A percentile compares a stretch with the other conserved stretches of the same genome.
Conservation (phyloP, 1,139 yeast genomes). For the Saccharomyces uvarum region DNA sequence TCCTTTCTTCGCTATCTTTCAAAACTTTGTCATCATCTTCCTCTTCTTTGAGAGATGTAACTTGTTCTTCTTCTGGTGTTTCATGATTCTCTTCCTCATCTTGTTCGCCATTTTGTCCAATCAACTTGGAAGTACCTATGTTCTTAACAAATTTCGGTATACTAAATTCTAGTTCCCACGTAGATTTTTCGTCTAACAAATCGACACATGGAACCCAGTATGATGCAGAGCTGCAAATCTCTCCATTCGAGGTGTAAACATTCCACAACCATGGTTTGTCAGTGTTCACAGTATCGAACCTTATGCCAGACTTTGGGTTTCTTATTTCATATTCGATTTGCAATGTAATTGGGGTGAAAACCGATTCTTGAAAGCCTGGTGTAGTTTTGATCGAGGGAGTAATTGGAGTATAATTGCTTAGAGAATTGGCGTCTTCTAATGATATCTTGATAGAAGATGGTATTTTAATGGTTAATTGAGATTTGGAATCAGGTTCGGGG, state of each 20-base stretch:
- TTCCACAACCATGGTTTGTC: constrained; percentile 54
- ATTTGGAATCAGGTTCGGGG: constrained; percentile 49
- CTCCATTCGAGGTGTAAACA: constrained; percentile 77
- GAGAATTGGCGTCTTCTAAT: constrained; percentile 45
- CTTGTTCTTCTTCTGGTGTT: constrained; percentile 10
- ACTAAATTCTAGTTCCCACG: constrained; percentile 85
- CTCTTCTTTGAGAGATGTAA: constrained; percentile 14
- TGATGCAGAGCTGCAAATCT: constrained; percentile 73
- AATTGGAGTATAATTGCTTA: constrained; percentile 42
- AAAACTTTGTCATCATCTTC: constrained; percentile 16
- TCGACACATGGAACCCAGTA: constrained; percentile 97
- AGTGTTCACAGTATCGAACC: constrained; percentile 42
- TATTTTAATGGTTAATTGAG: constrained; percentile 57
- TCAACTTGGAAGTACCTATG: constrained; percentile 45
- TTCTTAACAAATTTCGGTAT: constrained; percentile 76
- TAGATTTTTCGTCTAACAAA: constrained; percentile 76
- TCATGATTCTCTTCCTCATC: background rate
- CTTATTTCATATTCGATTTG: constrained; percentile 58
- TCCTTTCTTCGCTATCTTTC: constrained; percentile 16
- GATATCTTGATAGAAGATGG: constrained; percentile 66
- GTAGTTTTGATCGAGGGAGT: constrained; percentile 37
- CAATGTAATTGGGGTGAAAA: constrained; percentile 65
- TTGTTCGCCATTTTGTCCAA: constrained; percentile 30
- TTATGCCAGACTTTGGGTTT: constrained; percentile 69
- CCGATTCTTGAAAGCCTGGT: constrained; percentile 37